These are phyloP conservation scores for Crepidotus variabilis DNA, from an alignment of 768 basidiomycete genomes.

Conservation along the genomic window DNA sequence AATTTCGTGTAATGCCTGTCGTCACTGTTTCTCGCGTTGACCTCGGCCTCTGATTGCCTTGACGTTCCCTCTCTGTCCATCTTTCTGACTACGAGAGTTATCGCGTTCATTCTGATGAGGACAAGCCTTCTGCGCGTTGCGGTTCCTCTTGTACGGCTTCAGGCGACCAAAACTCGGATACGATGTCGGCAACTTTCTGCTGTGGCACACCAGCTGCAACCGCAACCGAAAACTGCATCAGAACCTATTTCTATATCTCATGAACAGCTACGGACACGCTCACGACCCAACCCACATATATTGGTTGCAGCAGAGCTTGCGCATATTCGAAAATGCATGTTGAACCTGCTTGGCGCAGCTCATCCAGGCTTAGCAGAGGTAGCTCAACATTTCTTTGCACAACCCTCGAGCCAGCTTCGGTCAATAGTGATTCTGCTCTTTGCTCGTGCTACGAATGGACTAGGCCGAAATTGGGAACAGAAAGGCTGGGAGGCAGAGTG, in stretches of 20 bases:
- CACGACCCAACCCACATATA: conserved; percentile 58
- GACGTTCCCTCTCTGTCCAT: background rate
- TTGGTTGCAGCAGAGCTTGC: conserved; percentile 73
- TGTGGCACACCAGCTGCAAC: conserved; percentile 39
- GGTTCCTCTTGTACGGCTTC: conserved; percentile 9
- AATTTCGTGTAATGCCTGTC: conserved; percentile 15
- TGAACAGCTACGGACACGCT: conserved; percentile 16
- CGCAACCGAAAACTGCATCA: conserved; percentile 20
- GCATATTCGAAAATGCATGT: conserved; percentile 65
- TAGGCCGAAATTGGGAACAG: conserved; percentile 60
- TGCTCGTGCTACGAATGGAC: conserved; percentile 88
- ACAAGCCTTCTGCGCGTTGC: conserved; percentile 7
- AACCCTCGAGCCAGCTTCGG: conserved; percentile 87
- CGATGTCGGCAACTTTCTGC: conserved; percentile 33
- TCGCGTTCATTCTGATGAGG: conserved; percentile 6
- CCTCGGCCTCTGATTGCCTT: background rate
- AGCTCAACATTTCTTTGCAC: conserved; percentile 89
- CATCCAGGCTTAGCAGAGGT: conserved; percentile 86
- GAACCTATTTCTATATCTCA: conserved; percentile 26
- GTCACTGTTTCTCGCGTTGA: background rate
- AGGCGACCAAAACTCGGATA: conserved; percentile 15
- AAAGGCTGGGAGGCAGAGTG: conserved; percentile 58
- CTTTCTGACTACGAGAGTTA: background rate
- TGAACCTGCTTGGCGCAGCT: conserved; percentile 79
- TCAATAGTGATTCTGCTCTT: conserved; percentile 89